Evolutionary conservation across 208 protist genomes (phyloP).

Genomic region (Leishmania guyanensis): DNA sequence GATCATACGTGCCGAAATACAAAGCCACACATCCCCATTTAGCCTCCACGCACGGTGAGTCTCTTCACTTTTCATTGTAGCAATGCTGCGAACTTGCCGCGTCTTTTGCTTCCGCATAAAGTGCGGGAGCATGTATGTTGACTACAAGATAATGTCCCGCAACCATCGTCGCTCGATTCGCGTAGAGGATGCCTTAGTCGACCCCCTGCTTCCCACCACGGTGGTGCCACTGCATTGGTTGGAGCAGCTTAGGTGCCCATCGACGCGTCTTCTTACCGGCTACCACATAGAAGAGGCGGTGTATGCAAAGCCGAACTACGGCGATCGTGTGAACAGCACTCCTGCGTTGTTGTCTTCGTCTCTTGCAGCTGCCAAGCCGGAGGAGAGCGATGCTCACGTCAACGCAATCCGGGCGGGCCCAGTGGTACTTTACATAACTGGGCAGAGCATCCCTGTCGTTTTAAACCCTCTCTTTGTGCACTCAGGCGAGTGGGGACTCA

Average conservation of each 20-base stretch:
- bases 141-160: constrained; percentile 84
- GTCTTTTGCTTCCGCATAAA: constrained; percentile 58
- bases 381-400: neutral
- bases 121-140: constrained; percentile 74
- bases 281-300: constrained; percentile 73
- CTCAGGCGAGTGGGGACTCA: constrained; percentile 51
- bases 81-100: constrained; percentile 46
- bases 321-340: constrained; percentile 23
- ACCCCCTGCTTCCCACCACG: constrained; percentile 62
- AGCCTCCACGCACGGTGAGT: neutral
- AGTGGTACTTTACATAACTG: constrained; percentile 86
- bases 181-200: constrained; percentile 81
- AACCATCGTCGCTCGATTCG: constrained; percentile 76
- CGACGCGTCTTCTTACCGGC: constrained; percentile 64
- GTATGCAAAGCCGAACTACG: constrained; percentile 44
- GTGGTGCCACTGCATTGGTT: constrained; percentile 77
- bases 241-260: constrained; percentile 79
- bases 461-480: constrained; percentile 81
- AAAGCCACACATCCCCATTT: neutral
- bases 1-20: neutral
- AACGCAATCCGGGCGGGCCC: constrained; percentile 81
- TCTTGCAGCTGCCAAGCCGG: neutral
- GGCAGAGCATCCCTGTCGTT: constrained; percentile 71
- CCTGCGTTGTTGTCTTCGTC: neutral
- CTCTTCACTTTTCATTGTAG: neutral